Conservation (phyloP, 768 basidiomycete genomes). For the Lenzites betulinus region DNA sequence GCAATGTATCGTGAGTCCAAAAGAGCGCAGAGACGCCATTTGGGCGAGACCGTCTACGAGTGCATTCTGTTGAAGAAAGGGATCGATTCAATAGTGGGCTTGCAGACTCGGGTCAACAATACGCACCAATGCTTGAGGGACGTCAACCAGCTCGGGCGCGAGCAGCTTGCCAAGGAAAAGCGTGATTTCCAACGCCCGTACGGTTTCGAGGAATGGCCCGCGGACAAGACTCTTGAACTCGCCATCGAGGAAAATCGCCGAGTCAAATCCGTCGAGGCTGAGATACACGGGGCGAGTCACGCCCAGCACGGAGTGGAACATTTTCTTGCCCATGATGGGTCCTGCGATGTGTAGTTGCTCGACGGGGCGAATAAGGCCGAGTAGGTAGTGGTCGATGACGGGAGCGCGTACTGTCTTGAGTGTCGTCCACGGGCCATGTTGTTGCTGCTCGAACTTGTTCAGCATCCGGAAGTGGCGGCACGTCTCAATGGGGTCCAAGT, state of each 20-base stretch:
- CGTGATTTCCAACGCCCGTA: not conserved
- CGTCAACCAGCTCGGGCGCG: not conserved
- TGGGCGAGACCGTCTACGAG: not conserved
- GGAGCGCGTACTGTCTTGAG: not conserved
- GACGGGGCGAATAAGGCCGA: not conserved
- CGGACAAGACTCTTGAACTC: not conserved
- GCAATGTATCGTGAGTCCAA: not conserved
- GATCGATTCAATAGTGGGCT: not conserved
- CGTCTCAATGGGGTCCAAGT: no score
- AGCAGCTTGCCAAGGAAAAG: not conserved
- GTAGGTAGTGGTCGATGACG: conserved; percentile 4
- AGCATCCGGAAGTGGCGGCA: not conserved
- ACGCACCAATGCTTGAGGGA: conserved; percentile 1
- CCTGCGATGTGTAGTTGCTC: not conserved
- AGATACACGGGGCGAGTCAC: not conserved
- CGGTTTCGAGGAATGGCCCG: not conserved
- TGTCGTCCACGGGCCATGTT: not conserved
- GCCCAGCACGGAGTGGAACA: conserved; percentile 1
- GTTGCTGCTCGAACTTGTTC: not conserved
- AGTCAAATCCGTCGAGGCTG: not conserved
- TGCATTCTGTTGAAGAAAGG: not conserved
- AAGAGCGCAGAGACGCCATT: not conserved
- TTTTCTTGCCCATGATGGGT: not conserved
- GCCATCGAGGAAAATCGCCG: not conserved
- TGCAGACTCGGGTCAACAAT: not conserved